Evolutionary conservation across 2,329 filamentous ascomycete genomes (phyloP), one percentile per base, ranked within the genome.

Genomic region (Didymella lethalis): DNA sequence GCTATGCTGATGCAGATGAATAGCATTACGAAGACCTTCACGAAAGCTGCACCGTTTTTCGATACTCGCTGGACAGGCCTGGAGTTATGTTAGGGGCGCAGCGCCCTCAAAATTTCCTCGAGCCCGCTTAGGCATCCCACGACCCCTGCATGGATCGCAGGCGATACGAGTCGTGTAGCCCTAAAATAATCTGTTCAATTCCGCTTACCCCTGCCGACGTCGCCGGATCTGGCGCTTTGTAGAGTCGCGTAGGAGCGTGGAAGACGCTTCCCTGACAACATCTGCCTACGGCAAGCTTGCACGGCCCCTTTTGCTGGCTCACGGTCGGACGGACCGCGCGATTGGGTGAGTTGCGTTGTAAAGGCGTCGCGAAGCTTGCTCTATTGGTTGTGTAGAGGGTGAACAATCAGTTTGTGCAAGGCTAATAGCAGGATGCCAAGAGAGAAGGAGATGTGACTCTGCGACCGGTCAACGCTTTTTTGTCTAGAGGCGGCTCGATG

Each of bases 401-500:
- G 38, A 23, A 58, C 45, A 53, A 41, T 52, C 58, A 46, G 40
- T 52, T 53, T 56, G 55, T 55, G 63, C 64, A 64, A 64, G 64
- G 66, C 66, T 66, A 64, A 51, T 56, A 57, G 51, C 43, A 40
- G 50, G 31, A 51, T 51, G 62, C 65, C 54, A 65, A 64, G 61
- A 51, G 49, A 49, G 52, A 58, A 68, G 62, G 55, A 58, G 54
- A 65, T 64, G 54, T 62, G 58, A 62, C 61, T 65, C 53, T 61
- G 48, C 53, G 43, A 69, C 67, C 67, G 65, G 66, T 69, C 65
- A 70, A 63, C 57, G 61, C 48, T 59, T 45, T 63, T 59, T 40
- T 46, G 45, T 58, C 34, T 59, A 57, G 57, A 59, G 53, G 50
- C 48, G 57, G 48, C 41, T 54, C 43, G 16, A 43, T 36, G 16